Evolutionary conservation across 495 filamentous ascomycete species (phyloP), one percentile per base, ranked within the genome.

Genomic region (Lasiosphaeria ovina): DNA sequence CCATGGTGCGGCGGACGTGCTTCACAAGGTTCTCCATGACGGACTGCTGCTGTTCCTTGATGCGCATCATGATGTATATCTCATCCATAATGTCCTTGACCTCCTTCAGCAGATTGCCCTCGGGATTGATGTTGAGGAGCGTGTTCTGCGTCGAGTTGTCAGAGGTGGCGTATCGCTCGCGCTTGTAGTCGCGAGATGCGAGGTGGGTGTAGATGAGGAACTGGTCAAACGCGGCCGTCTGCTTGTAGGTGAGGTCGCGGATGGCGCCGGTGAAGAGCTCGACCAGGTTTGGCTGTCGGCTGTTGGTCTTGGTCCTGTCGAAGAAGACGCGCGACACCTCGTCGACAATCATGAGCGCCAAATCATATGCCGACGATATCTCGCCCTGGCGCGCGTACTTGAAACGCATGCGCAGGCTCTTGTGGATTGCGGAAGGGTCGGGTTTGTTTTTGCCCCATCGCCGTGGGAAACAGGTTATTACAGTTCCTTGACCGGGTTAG

Each of bases 1-100:
- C 0, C 52, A 55, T 3, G 44, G 33, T 50, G 8, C 56, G 57
- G 57, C 69, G 63, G 7, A 87, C 77, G 51, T 89, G 84, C 59
- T 85, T 82, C 6, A 84, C 65, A 53, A 88, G 81, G 58, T 77
- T 76, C 55, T 81, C 79, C 56, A 88, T 78, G 8, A 83, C 80
- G 49, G 78, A 77, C 48, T 84, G 74, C 61, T 89, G 83, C 34
- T 84, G 69, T 45, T 66, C 80, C n/a, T 79, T 79, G 64, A 88
- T 86, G 0, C 82, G 75, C 54, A 83, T 77, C 73, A 90, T 89
- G 73, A 91, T 90, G 60, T 87, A 82, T 31, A 90, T 73, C 67
- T 91, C 88, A 49, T 90, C 88, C 8, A 85, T 78, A 59, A 91
- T 87, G 66, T 91, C 87, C 67, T 90, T 89, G 6, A 83, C 77